Base-by-base conservation (phyloP, 441 rosid genomes). In the Populus trichocarpa region DNA sequence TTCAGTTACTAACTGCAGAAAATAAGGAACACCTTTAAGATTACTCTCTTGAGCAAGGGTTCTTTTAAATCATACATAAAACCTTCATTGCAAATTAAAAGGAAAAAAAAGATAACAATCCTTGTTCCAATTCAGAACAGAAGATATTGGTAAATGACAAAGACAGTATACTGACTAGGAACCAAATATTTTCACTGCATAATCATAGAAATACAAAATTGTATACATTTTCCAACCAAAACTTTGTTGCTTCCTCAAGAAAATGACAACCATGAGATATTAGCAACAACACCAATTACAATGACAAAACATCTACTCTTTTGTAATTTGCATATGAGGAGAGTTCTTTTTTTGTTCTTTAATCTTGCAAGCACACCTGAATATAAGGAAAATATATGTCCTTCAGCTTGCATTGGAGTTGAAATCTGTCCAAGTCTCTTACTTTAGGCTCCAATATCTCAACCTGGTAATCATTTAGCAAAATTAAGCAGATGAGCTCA, bases 371-470 rank as follows among this genome's bases (percentile, higher is more conserved):
- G 26, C 78, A 46, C 74, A 92, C 97, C 97, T 92, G 96, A 75
- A 94, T 87, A 76, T 92, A 94, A 12, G 97, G 96, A 77, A 92
- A 94, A 72, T 92, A 94, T 64, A 92, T 91, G 84, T 94, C 98
- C 92, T 94, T 94, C 75, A 94, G 87, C 74, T 76, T 86, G 86
- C 96, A 92, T 59, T 73, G 87, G 74, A 92, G 90, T 77, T 87
- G 87, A 81, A 40, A 57, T 77, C 64, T 36, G 65, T 87, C 85
- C 68, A 85, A 74, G 25, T 75, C 74, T 69, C 78, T 83, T 33
- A 77, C 38, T 76, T 79, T 86, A 13, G 85, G 83, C 76, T 83
- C 84, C 50, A 81, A 85, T 70, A 93, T 88, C 82, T 86, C 92
- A 73, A 93, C 91, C 97, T 92, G 83, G 38, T 69, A 77, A 85